Conservation (phyloP, 2,329 filamentous ascomycete genomes). For the Didymella segeticola region DNA sequence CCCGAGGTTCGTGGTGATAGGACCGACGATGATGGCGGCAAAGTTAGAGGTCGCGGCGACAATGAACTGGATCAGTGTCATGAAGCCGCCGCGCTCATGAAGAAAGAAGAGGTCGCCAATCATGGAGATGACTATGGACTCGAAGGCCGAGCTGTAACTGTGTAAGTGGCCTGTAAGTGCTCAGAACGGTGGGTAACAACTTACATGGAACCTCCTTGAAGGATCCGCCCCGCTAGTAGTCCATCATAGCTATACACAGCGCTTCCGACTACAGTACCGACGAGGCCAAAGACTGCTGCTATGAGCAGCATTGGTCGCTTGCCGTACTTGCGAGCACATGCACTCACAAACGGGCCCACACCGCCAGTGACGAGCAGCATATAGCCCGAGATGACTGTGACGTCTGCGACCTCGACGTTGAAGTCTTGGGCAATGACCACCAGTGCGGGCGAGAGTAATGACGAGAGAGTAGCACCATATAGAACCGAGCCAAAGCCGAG, state of each 20-base stretch:
- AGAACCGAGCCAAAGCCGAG: constrained; percentile 43
- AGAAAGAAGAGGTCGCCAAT: constrained; percentile 49
- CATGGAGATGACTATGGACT: constrained; percentile 45
- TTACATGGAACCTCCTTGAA: constrained; percentile 33
- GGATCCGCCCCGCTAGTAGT: constrained; percentile 41
- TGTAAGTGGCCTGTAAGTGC: too few relatives aligned
- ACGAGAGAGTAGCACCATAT: constrained; percentile 42
- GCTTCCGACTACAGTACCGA: constrained; percentile 40
- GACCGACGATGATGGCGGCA: constrained; percentile 46
- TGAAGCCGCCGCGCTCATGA: constrained; percentile 44
- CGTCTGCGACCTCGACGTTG: constrained; percentile 33
- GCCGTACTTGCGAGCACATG: constrained; percentile 42
- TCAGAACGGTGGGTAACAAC: too few relatives aligned
- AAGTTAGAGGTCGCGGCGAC: constrained; percentile 46
- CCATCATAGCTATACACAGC: constrained; percentile 38
- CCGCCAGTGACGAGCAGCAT: constrained; percentile 45
- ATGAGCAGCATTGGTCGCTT: constrained; percentile 42
- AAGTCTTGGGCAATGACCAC: constrained; percentile 44
- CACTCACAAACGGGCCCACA: constrained; percentile 44
- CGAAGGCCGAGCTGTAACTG: constrained; percentile 40
- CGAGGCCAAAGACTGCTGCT: constrained; percentile 38
- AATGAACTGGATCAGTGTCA: constrained; percentile 47
- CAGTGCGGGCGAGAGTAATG: constrained; percentile 46
- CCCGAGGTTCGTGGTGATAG: constrained; percentile 44
- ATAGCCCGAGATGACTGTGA: constrained; percentile 49